Conservation (phyloP, 805 yeast genomes). For the Cyberlindnera xishuangbannaensis region DNA sequence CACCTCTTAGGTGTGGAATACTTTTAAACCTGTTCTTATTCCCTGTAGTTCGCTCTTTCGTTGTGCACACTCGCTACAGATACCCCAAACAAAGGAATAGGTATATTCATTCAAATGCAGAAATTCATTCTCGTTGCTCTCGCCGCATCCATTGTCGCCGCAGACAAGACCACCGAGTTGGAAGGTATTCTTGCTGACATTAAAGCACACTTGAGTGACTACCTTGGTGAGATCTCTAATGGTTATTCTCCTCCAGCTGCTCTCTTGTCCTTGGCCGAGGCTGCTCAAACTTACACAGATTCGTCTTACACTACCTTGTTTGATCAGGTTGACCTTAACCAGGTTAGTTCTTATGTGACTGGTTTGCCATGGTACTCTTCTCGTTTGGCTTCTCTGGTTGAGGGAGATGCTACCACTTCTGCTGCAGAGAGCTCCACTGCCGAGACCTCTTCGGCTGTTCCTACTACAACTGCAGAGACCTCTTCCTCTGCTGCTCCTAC, state of each 20-base stretch:
- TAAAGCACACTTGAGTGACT: conserved; percentile 15
- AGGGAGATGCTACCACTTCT: conserved; percentile 10
- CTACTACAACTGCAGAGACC: conserved; percentile 8
- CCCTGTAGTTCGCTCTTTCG: too few species aligned
- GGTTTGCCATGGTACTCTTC: conserved; percentile 30
- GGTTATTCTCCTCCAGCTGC: conserved; percentile 25
- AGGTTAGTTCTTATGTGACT: conserved; percentile 23
- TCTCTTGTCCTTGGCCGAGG: conserved; percentile 24
- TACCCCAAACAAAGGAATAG: too few species aligned
- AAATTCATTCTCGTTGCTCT: conserved; percentile 4
- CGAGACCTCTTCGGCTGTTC: conserved; percentile 7
- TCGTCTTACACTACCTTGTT: conserved; percentile 29
- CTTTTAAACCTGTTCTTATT: too few species aligned
- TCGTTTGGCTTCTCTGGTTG: conserved; percentile 15
- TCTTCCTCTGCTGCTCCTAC: conserved; percentile 6
- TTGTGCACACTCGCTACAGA: too few species aligned
- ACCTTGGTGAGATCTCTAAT: conserved; percentile 17
- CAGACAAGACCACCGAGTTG: conserved; percentile 8
- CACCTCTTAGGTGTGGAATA: too few species aligned
- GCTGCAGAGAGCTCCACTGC: conserved; percentile 8
- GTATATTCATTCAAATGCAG: background rate
- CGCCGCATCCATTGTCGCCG: conserved; percentile 10
- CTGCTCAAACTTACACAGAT: conserved; percentile 29
- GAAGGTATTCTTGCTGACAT: conserved; percentile 16
- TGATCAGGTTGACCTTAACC: conserved; percentile 21